Conservation (phyloP, 2,329 filamentous ascomycete genomes). For the Periconia digitata region DNA sequence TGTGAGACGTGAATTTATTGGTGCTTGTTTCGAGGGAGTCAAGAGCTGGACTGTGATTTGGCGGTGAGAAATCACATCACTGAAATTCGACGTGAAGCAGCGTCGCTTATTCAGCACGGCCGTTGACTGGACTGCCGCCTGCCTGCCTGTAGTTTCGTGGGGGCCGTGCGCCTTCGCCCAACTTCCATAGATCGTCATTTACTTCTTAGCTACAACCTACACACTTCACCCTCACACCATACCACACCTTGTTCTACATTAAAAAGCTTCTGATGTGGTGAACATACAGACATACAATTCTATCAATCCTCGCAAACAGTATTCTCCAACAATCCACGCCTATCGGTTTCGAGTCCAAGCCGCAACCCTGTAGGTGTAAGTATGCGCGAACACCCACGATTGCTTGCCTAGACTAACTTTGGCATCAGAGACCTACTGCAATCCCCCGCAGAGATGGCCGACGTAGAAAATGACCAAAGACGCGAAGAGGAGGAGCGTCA, state of each 20-base stretch:
- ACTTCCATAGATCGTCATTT: conserved; percentile 8
- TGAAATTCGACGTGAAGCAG: no score
- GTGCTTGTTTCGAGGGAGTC: no score
- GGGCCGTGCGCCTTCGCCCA: background rate
- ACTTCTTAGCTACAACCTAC: conserved; percentile 4
- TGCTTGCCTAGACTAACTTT: conserved; percentile 10
- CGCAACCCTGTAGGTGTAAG: conserved; percentile 17
- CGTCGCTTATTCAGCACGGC: no score
- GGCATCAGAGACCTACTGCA: background rate
- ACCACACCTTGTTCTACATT: conserved; percentile 1
- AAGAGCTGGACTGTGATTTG: no score
- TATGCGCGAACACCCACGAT: conserved; percentile 6
- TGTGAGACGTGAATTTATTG: no score
- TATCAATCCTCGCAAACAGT: background rate
- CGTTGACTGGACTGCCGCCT: no score
- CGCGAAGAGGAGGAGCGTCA: conserved; percentile 36
- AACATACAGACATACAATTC: background rate
- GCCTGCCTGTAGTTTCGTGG: background rate
- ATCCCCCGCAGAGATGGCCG: conserved; percentile 25
- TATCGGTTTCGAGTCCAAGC: conserved; percentile 2
- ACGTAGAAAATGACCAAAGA: conserved; percentile 31
- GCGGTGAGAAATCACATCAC: no score
- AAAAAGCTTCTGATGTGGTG: background rate
- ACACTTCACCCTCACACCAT: conserved; percentile 6
- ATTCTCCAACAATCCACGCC: background rate